Conservation (phyloP, 2,329 filamentous ascomycete species). For the Neocatenulostroma microsporum region DNA sequence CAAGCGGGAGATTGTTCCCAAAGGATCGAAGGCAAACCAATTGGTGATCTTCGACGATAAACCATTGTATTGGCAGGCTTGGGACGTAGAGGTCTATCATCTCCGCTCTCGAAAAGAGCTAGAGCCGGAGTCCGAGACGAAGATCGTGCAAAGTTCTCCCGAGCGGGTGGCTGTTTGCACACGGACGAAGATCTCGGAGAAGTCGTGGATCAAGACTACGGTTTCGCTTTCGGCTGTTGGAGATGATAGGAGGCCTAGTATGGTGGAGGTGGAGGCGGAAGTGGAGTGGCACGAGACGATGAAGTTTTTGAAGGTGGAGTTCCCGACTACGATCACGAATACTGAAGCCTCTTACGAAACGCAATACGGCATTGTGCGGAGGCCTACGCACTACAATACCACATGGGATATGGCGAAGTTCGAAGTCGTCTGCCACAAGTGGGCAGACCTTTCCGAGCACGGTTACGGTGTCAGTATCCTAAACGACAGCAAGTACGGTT, state of each 20-base stretch:
- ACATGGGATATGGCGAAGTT: slow-evolving; percentile 98
- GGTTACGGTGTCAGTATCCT: slow-evolving; percentile 86
- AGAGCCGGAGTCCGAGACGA: slow-evolving; percentile 53
- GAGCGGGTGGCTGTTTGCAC: slow-evolving; percentile 76
- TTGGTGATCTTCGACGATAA: slow-evolving; percentile 96
- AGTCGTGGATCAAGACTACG: slow-evolving; percentile 78
- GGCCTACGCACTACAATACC: slow-evolving; percentile 97
- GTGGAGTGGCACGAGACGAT: slow-evolving; percentile 97
- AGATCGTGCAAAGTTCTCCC: slow-evolving; percentile 61
- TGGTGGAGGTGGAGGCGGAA: slow-evolving; percentile 70
- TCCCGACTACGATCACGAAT: slow-evolving; percentile 84
- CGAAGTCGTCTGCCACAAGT: slow-evolving; percentile 93
- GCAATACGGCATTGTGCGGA: slow-evolving; percentile 78
- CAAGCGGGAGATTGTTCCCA: slow-evolving; percentile 68
- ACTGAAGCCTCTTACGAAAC: slow-evolving; percentile 94
- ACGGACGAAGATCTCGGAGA: slow-evolving; percentile 76
- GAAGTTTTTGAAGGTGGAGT: slow-evolving; percentile 98
- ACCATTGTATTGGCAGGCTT: slow-evolving; percentile 92
- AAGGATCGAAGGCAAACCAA: slow-evolving; percentile 72
- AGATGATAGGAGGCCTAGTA: slow-evolving; percentile 46
- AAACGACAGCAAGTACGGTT: slow-evolving; percentile 94
- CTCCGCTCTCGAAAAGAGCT: slow-evolving; percentile 78
- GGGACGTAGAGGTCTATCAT: slow-evolving; percentile 97
- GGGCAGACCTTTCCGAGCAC: slow-evolving; percentile 80
- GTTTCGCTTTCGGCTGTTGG: slow-evolving; percentile 65